Evolutionary conservation across 176 grass and related monocot genomes (phyloP).

Genomic region (Otatea glauca): DNA sequence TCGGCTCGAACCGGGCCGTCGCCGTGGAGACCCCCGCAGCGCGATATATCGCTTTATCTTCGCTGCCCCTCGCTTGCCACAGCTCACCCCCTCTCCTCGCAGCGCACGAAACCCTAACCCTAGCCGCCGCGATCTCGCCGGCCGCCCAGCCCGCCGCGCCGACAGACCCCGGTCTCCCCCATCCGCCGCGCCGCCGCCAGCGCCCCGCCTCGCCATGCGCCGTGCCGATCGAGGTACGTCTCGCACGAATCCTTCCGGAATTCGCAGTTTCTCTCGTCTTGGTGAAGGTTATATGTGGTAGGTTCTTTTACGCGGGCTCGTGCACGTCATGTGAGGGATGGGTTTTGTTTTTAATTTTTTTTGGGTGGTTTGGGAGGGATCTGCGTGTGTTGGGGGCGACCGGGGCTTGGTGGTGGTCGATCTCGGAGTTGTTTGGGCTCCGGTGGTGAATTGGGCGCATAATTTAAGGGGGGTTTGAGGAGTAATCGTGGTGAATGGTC

Average conservation of each 20-base stretch:
- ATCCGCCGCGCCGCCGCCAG: background rate
- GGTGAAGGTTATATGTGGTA: background rate
- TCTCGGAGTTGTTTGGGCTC: background rate
- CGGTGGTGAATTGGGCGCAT: background rate
- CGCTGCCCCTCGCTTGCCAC: background rate
- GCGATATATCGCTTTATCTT: conserved; percentile 7
- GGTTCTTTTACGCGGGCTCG: background rate
- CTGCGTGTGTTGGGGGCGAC: background rate
- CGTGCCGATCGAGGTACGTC: background rate
- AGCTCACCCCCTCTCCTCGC: background rate
- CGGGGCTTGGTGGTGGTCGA: background rate
- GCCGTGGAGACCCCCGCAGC: conserved; percentile 5
- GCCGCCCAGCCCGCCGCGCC: background rate
- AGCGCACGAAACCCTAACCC: background rate
- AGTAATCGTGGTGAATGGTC: conserved; percentile 2
- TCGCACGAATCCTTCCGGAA: background rate
- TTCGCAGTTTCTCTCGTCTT: background rate
- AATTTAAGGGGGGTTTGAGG: background rate
- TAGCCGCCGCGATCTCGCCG: background rate
- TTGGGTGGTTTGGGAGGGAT: background rate
- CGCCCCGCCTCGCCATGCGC: background rate
- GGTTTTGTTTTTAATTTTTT: background rate
- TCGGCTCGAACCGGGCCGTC: background rate
- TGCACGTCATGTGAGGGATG: background rate
- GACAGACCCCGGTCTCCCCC: background rate